Conservation (phyloP, 2,329 filamentous ascomycete genomes). For the Sporothrix globosa region DNA sequence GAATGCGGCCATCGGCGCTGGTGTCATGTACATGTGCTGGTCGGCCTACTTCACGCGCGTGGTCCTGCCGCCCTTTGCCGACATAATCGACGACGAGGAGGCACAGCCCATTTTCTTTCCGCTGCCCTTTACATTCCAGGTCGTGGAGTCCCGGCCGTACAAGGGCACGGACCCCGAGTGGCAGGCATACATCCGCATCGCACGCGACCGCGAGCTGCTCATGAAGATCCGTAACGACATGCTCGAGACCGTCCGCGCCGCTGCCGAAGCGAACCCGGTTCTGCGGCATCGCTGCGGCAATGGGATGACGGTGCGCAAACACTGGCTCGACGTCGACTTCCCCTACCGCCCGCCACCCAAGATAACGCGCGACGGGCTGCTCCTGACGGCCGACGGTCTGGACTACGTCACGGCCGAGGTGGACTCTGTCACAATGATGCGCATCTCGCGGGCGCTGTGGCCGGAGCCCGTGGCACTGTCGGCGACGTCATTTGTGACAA, state of each 20-base stretch:
- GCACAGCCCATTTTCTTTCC: constrained; percentile 58
- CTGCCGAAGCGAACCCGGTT: constrained; percentile 50
- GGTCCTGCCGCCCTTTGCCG: constrained; percentile 49
- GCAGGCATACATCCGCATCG: constrained; percentile 62
- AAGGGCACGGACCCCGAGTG: constrained; percentile 65
- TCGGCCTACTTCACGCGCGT: constrained; percentile 47
- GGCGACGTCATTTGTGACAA: constrained; percentile 56
- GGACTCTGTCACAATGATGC: constrained; percentile 39
- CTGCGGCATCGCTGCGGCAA: constrained; percentile 53
- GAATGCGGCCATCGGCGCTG: constrained; percentile 35
- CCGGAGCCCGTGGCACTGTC: constrained; percentile 57
- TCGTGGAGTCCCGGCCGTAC: constrained; percentile 56
- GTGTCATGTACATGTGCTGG: constrained; percentile 36
- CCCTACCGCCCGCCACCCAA: constrained; percentile 62
- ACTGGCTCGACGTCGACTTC: constrained; percentile 66
- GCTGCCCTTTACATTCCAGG: constrained; percentile 61
- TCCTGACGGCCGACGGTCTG: constrained; percentile 31
- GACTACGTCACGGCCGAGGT: constrained; percentile 33
- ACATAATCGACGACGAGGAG: constrained; percentile 33
- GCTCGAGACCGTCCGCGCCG: constrained; percentile 47
- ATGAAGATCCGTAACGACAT: constrained; percentile 54
- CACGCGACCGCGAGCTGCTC: constrained; percentile 54
- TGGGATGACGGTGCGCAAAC: constrained; percentile 53
- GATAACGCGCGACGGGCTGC: constrained; percentile 57
- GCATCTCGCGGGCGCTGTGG: constrained; percentile 55